These are phyloP conservation scores for Populus trichocarpa DNA, from an alignment of 441 rosid species.

Conservation along the genomic window DNA sequence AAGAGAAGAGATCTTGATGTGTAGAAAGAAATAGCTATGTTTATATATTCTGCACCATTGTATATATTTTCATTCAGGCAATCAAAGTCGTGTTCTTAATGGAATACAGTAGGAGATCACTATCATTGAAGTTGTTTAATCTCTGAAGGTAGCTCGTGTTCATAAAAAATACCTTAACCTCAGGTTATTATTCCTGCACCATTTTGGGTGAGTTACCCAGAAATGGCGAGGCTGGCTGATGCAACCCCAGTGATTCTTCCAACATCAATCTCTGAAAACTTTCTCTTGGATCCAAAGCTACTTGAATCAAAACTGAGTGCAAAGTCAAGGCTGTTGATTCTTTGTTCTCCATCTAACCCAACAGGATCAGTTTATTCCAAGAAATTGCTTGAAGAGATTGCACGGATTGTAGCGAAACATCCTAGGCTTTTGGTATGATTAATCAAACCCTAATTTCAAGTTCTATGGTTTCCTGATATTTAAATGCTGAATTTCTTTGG, in stretches of 20 bases:
- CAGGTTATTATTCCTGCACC: constrained; percentile 98
- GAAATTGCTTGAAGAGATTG: constrained; percentile 84
- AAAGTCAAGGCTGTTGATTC: constrained; percentile 81
- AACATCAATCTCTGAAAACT: constrained; percentile 67
- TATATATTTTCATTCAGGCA: not conserved
- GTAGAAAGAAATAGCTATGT: not conserved
- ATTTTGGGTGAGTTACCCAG: constrained; percentile 97
- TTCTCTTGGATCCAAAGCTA: constrained; percentile 77
- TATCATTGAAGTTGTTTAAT: constrained; percentile 7
- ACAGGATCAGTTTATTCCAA: constrained; percentile 96
- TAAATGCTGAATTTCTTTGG: constrained; percentile 19
- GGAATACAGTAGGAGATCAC: not conserved
- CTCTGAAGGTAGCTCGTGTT: not conserved
- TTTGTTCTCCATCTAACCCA: constrained; percentile 96
- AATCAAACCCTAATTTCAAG: constrained; percentile 5
- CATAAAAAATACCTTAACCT: not conserved
- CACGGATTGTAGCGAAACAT: constrained; percentile 76
- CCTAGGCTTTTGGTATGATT: constrained; percentile 86
- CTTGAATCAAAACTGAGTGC: constrained; percentile 70
- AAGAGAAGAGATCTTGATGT: not conserved
- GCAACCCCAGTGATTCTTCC: constrained; percentile 95
- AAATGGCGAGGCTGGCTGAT: constrained; percentile 89
- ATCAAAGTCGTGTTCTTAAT: not conserved
- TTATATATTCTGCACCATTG: not conserved
- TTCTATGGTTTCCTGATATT: not conserved